Percentiles rank a stretch among this genome's conserved stretches.
Conservation (phyloP, 306 rosid species). For the Quercus agrifolia region DNA sequence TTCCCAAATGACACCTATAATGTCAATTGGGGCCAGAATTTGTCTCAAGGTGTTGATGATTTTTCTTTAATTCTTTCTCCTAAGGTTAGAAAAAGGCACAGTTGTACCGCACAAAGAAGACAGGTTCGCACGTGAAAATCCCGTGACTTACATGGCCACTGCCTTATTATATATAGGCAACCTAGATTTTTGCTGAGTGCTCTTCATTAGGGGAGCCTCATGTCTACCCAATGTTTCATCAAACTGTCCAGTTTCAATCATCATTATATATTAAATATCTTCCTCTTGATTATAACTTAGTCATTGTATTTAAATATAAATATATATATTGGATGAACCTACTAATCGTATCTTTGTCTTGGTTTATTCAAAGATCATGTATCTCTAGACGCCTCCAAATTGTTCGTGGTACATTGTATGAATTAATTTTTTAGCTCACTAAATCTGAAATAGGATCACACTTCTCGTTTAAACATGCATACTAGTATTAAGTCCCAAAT, state of each 20-base stretch:
- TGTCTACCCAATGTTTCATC: constrained; percentile 18
- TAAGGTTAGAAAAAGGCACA: not conserved
- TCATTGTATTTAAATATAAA: not conserved
- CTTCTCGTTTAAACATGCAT: too few relatives aligned
- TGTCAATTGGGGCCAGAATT: not conserved
- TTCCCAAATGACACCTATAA: not conserved
- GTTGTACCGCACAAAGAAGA: constrained; percentile 19
- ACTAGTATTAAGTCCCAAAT: too few relatives aligned
- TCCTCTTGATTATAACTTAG: not conserved
- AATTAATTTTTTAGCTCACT: not conserved
- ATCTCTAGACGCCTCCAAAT: not conserved
- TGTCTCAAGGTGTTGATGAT: not conserved
- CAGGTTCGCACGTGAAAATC: constrained; percentile 19
- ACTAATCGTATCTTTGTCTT: constrained; percentile 28
- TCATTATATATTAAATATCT: not conserved
- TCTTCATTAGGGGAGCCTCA: constrained; percentile 16
- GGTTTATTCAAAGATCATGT: constrained; percentile 24
- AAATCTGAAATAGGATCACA: not conserved
- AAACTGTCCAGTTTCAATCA: not conserved
- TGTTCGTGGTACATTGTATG: constrained; percentile 23
- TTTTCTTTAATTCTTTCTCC: not conserved
- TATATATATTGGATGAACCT: not conserved
- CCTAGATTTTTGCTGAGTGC: constrained; percentile 19
- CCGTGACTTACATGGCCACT: constrained; percentile 19
- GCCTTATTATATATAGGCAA: constrained; percentile 18